These are phyloP conservation scores for Aspergillus sparsus DNA, from an alignment of 495 filamentous ascomycete genomes.

Conservation along the genomic window DNA sequence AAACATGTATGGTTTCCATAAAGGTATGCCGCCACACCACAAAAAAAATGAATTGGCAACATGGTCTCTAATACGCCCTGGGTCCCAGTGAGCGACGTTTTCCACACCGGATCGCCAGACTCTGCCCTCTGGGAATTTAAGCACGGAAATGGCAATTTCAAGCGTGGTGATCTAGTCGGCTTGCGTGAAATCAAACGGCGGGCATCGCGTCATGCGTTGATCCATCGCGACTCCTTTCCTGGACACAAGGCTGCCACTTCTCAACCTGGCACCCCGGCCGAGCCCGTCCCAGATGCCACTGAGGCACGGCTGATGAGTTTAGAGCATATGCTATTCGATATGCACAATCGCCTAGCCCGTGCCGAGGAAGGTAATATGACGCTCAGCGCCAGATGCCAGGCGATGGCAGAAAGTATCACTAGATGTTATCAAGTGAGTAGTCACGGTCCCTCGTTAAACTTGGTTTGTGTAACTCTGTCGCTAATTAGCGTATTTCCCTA, in stretches of 20 bases:
- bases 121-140: conserved; percentile 98
- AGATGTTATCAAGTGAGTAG: conserved; percentile 69
- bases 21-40: conserved; percentile 62
- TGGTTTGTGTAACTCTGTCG: background rate
- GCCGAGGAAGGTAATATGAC: conserved; percentile 81
- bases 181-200: conserved; percentile 94
- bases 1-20: conserved; percentile 99
- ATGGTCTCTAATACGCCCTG: conserved; percentile 19
- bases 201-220: conserved; percentile 92
- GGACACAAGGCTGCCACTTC: conserved; percentile 69
- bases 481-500: background rate
- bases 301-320: conserved; percentile 75
- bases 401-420: conserved; percentile 76
- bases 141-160: conserved; percentile 97
- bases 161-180: conserved; percentile 87
- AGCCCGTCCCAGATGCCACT: conserved; percentile 73
- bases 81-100: conserved; percentile 88
- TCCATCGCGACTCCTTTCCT: conserved; percentile 91
- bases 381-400: conserved; percentile 77
- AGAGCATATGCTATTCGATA: conserved; percentile 81
- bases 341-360: conserved; percentile 71
- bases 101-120: conserved; percentile 94
- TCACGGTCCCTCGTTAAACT: background rate
- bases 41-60: background rate
- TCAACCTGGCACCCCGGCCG: conserved; percentile 80